Evolutionary conservation across 2,329 filamentous ascomycete genomes (phyloP).

Genomic region (Pseudogymnoascus sp.): DNA sequence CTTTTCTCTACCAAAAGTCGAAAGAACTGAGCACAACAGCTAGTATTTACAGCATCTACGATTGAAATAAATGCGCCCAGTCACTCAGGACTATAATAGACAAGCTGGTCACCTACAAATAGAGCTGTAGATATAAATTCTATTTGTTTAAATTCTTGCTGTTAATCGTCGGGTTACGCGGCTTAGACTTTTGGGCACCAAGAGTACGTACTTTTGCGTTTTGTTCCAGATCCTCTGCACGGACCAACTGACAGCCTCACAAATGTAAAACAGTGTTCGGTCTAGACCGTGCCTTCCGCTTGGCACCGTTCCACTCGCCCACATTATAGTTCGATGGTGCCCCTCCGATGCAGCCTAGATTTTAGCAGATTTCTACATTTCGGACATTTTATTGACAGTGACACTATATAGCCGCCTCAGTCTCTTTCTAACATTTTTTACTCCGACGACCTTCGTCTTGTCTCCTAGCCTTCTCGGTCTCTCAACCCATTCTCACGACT

Average conservation of each 20-base stretch:
- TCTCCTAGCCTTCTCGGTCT: not conserved
- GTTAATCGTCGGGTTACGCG: not conserved
- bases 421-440: not conserved
- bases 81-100: not conserved
- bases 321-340: not conserved
- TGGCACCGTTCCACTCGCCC: conserved; percentile 1
- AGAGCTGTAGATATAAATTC: not conserved
- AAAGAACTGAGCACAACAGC: not conserved
- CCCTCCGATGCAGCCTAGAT: not conserved
- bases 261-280: not conserved
- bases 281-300: conserved; percentile 5
- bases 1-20: too few relatives aligned
- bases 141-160: not conserved
- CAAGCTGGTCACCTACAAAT: not conserved
- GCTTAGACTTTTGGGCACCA: not conserved
- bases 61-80: not conserved
- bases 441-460: not conserved
- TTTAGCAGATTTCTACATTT: not conserved
- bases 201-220: not conserved
- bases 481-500: not conserved
- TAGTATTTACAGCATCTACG: not conserved
- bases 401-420: not conserved
- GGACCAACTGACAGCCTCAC: not conserved
- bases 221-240: not conserved
- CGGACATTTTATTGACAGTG: not conserved